Conservation (phyloP, 495 filamentous ascomycete species). For the Penicillium cataractarum region DNA sequence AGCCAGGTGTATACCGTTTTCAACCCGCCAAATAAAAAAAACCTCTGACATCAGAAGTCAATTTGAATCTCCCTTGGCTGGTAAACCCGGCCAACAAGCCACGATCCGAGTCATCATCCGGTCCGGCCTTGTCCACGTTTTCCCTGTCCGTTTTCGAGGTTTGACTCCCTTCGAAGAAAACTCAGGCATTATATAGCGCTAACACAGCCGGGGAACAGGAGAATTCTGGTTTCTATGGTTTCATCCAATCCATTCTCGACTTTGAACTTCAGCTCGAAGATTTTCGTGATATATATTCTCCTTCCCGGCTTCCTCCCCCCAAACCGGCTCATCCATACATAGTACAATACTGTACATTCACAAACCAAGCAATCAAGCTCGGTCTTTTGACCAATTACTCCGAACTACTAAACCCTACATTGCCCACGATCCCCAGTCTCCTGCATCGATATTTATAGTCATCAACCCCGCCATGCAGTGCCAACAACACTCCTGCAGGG, state of each 20-base stretch:
- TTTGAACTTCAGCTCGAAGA: too few relatives aligned
- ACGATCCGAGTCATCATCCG: conserved; percentile 20
- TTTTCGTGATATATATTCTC: too few relatives aligned
- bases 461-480: too few relatives aligned
- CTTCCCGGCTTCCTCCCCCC: too few relatives aligned
- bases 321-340: too few relatives aligned
- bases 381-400: too few relatives aligned
- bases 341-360: too few relatives aligned
- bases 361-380: too few relatives aligned
- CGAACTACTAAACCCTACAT: too few relatives aligned
- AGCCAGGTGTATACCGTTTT: not conserved
- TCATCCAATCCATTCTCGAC: too few relatives aligned
- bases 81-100: conserved; percentile 14
- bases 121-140: conserved; percentile 11
- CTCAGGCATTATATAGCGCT: not conserved
- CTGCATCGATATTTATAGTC: not conserved
- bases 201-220: too few relatives aligned
- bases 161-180: not conserved
- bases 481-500: not conserved
- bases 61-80: conserved; percentile 14
- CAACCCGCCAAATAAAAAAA: not conserved
- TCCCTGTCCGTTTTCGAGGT: not conserved
- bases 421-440: not conserved
- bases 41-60: conserved; percentile 25
- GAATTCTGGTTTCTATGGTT: too few relatives aligned